These are phyloP conservation scores for Hansenula sp. DNA, from an alignment of 1,139 yeast species.

Conservation along the genomic window DNA sequence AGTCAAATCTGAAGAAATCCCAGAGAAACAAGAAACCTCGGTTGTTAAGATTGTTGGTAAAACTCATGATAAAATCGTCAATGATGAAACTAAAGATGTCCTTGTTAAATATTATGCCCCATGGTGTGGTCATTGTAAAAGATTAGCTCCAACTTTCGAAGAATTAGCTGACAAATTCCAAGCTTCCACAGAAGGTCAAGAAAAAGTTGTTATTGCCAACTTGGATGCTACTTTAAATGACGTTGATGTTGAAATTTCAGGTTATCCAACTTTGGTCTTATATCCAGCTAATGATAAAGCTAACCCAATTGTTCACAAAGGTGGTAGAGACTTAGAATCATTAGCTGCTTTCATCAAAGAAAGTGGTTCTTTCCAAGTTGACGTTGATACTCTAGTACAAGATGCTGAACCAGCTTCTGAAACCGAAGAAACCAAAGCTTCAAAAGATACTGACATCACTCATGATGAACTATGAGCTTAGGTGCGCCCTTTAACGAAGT, in stretches of 20 bases:
- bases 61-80: conserved; percentile 69
- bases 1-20: conserved; percentile 83
- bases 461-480: conserved; percentile 2
- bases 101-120: conserved; percentile 95
- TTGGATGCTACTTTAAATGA: conserved; percentile 90
- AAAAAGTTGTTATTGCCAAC: conserved; percentile 73
- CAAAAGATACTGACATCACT: conserved; percentile 8
- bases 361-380: conserved; percentile 56
- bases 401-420: conserved; percentile 24
- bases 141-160: conserved; percentile 87
- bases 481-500: not conserved
- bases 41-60: conserved; percentile 82
- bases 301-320: conserved; percentile 65
- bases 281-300: conserved; percentile 89
- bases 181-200: conserved; percentile 38
- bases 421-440: conserved; percentile 15
- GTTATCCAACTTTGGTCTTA: conserved; percentile 90
- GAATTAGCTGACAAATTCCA: conserved; percentile 72
- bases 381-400: conserved; percentile 38
- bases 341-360: conserved; percentile 68
- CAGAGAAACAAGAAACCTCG: conserved; percentile 70
- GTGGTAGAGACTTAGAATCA: conserved; percentile 72
- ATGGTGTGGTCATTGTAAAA: conserved; percentile 99
- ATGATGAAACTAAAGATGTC: conserved; percentile 75
- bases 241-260: conserved; percentile 74